Evolutionary conservation across 1,139 yeast genomes (phyloP), one percentile per base, ranked within the genome.

Genomic region (Meyerozyma smithsonii): DNA sequence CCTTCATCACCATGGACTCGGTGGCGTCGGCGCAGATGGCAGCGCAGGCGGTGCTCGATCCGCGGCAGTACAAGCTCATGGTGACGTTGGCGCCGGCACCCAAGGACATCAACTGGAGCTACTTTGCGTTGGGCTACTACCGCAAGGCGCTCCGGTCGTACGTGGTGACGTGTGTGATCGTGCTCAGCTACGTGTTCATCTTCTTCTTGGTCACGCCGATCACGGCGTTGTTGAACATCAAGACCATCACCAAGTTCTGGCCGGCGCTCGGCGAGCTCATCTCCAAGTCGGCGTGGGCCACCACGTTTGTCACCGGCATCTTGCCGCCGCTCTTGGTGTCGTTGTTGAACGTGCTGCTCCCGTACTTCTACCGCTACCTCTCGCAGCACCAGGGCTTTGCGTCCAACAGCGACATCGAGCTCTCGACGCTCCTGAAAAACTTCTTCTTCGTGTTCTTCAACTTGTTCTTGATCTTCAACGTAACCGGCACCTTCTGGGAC

Each of bases 11-110:
- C 1, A 82, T 87, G 92, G 83, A 81, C 46, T 74, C 87, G 1
- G 95, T 86, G 8, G 86, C 94, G 0, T 81, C 83, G 50, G 95
- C 96, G 1, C 96, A 87, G 56, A 79, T 87, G 84, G 81, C 88
- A 7, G 94, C 96, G 0, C 96, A 88, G 56, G 87, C 95, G 0
- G 85, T 86, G 1, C 64, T 87, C 38, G 94, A 88, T 46, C 95
- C 96, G 0, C 74, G 80, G 40, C 83, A 87, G 1, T 76, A 81
- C 54, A 82, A 83, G 41, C 64, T 87, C 35, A 80, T 85, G 35
- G 84, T 94, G 7, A 72, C 70, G 36, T 66, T 86, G 37, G 96
- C 96, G 0, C 95, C 96, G 0, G 90, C 96, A 1, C 95, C 96
- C 2, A 82, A 81, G 46, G 96, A 87, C 57, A 80, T 87, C 17